phyloP scores from a whole-genome alignment of 1,139 yeast genomes.

The Scheffersomyces lignicola region DNA sequence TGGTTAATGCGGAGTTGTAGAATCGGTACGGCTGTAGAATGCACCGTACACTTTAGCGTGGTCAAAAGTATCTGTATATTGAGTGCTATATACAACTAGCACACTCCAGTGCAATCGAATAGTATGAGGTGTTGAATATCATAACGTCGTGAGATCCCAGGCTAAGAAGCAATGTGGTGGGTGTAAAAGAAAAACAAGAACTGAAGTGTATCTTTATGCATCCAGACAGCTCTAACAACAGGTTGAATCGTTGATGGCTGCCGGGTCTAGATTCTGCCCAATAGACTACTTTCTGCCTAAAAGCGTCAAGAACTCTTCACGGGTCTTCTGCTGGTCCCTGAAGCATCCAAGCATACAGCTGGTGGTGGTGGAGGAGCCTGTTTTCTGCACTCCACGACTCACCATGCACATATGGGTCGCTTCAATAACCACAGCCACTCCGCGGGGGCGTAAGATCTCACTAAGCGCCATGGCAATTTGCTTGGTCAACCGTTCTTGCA shows the following conservation, averaged over 20 bases:
- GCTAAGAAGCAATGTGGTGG: slow-evolving; percentile 4
- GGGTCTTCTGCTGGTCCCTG: slow-evolving; percentile 88
- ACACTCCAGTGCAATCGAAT: slow-evolving; percentile 1
- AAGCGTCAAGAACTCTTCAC: slow-evolving; percentile 92
- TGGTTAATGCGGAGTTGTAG: too few species aligned
- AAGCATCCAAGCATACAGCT: slow-evolving; percentile 97
- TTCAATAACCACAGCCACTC: slow-evolving; percentile 97
- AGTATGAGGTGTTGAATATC: slow-evolving; percentile 40
- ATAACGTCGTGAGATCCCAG: slow-evolving; percentile 31
- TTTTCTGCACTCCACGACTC: slow-evolving; percentile 94
- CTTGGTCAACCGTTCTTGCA: slow-evolving; percentile 93
- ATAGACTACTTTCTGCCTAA: slow-evolving; percentile 50
- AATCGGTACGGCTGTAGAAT: too few species aligned
- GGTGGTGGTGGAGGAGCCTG: slow-evolving; percentile 91
- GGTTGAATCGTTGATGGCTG: slow-evolving; percentile 26
- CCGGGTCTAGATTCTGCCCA: too few species aligned
- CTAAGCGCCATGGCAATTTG: slow-evolving; percentile 95
- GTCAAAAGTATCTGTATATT: slow-evolving; percentile 5
- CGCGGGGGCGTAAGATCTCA: slow-evolving; percentile 89
- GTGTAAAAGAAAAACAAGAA: too few species aligned
- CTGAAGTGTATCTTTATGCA: too few species aligned
- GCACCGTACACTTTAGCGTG: too few species aligned
- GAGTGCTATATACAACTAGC: slow-evolving; percentile 3
- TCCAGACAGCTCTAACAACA: too few species aligned
- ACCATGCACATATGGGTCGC: slow-evolving; percentile 99